A percentile compares a stretch with the other conserved stretches of the same genome.
Evolutionary conservation across 2,329 filamentous ascomycete genomes (phyloP).

Genomic region (Trichoderma atrobrunneum): DNA sequence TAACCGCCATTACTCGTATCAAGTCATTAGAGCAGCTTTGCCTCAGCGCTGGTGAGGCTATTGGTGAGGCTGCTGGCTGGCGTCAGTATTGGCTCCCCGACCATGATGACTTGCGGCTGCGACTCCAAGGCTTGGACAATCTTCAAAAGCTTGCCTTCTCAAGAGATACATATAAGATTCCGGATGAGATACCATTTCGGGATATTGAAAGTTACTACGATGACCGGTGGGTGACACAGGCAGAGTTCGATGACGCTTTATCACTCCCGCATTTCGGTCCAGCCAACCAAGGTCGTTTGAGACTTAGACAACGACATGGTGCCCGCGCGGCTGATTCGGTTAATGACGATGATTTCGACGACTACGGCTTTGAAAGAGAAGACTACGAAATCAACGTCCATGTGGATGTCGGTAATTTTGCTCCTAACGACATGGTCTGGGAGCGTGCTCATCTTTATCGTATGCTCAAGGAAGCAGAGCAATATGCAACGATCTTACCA

Average conservation of each 20-base stretch:
- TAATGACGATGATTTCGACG: background rate
- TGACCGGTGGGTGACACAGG: background rate
- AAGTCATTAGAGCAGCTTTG: background rate
- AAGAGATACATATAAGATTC: background rate
- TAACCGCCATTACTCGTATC: background rate
- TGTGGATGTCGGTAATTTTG: background rate
- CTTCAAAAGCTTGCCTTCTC: constrained; percentile 1
- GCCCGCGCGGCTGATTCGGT: background rate
- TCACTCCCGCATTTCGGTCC: background rate
- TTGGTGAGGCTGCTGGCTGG: background rate
- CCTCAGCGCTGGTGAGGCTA: background rate
- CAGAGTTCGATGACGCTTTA: background rate
- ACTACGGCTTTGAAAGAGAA: background rate
- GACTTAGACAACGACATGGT: background rate
- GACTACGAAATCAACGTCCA: background rate
- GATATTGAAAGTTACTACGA: background rate
- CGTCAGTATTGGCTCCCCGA: background rate
- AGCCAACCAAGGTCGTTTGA: background rate
- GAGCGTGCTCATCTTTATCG: constrained; percentile 1
- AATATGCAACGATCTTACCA: background rate
- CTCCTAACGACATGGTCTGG: background rate
- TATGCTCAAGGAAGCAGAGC: constrained; percentile 6
- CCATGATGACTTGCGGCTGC: background rate
- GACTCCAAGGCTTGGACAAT: background rate
- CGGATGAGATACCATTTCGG: background rate